Evolutionary conservation across 768 basidiomycete genomes (phyloP).

Genomic region (Panaeolus papilionaceus): DNA sequence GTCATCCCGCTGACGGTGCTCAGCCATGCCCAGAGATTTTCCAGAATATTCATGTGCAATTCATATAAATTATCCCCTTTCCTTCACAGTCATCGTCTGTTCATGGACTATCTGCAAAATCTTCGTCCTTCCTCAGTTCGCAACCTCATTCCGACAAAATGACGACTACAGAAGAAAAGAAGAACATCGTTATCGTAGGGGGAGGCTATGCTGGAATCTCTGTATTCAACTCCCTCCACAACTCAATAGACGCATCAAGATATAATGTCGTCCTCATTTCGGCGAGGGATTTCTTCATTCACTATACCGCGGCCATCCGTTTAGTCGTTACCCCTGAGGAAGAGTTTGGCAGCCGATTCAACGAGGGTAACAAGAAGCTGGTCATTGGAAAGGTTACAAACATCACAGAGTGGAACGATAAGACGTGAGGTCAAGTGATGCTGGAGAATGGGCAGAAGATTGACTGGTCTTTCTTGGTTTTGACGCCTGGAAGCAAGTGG

Average conservation of each 20-base stretch:
- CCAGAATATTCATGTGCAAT: background rate
- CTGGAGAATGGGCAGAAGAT: conserved; percentile 52
- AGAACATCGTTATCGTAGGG: conserved; percentile 38
- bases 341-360: conserved; percentile 30
- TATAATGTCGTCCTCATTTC: conserved; percentile 59
- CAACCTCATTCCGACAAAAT: background rate
- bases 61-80: background rate
- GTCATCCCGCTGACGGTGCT: conserved; percentile 1
- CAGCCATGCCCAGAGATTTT: background rate
- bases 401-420: conserved; percentile 30
- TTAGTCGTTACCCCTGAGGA: conserved; percentile 49
- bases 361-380: conserved; percentile 37
- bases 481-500: conserved; percentile 60
- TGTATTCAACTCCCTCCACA: conserved; percentile 36
- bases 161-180: conserved; percentile 13
- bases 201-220: conserved; percentile 57
- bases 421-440: conserved; percentile 46
- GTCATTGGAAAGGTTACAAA: conserved; percentile 41
- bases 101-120: background rate
- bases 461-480: conserved; percentile 57
- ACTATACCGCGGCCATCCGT: conserved; percentile 55
- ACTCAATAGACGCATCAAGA: conserved; percentile 46
- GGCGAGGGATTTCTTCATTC: conserved; percentile 50
- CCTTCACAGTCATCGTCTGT: background rate
- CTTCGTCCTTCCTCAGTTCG: background rate